phyloP scores from a whole-genome alignment of 2,329 filamentous ascomycete genomes.

The Magnaporthiopsis incrustans region DNA sequence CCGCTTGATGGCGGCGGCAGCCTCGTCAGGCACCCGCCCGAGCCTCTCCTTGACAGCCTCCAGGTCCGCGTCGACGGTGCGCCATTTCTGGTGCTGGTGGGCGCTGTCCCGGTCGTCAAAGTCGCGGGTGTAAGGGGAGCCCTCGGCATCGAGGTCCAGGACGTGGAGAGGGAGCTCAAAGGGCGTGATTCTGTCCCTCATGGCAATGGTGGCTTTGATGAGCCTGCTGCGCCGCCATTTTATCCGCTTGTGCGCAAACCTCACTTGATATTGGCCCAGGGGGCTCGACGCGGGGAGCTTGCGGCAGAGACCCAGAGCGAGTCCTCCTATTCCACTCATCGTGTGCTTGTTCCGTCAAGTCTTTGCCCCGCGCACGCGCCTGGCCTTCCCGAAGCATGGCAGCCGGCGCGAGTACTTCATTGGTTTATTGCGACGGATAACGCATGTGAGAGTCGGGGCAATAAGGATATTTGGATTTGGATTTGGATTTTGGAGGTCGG shows the following conservation, averaged over 20 bases:
- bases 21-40: conserved; percentile 21
- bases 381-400: neutral
- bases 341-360: neutral
- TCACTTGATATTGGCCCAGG: neutral
- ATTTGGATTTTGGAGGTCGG: neutral
- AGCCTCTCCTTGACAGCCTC: conserved; percentile 20
- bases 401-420: neutral
- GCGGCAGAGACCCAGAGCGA: neutral
- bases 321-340: neutral
- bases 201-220: neutral
- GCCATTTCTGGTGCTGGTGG: conserved; percentile 23
- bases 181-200: neutral
- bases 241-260: neutral
- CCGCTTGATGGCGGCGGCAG: conserved; percentile 6
- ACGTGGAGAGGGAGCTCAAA: conserved; percentile 16
- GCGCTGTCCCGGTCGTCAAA: conserved; percentile 29
- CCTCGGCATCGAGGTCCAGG: conserved; percentile 45
- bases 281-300: neutral
- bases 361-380: neutral
- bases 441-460: neutral
- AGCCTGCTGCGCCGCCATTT: neutral
- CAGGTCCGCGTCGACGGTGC: conserved; percentile 10
- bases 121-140: conserved; percentile 33
- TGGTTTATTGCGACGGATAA: neutral
- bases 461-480: neutral